Percentiles rank a stretch among this genome's conserved stretches.
Conservation (phyloP, 805 yeast genomes). For the Komagataella populi region DNA sequence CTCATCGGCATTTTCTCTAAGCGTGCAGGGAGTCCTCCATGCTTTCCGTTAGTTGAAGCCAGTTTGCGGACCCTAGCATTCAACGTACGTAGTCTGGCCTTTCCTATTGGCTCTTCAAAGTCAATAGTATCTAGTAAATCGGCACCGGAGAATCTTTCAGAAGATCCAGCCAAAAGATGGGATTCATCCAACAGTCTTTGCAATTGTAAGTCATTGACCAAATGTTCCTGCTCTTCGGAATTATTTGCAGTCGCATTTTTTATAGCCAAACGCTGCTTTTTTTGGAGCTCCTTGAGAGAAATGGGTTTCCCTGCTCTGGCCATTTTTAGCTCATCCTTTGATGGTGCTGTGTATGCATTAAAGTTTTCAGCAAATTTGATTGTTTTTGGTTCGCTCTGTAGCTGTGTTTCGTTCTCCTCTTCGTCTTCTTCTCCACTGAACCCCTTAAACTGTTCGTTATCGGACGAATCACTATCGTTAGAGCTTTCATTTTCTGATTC, state of each 20-base stretch:
- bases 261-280: constrained; percentile 19
- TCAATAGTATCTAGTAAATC: constrained; percentile 48
- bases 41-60: constrained; percentile 30
- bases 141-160: constrained; percentile 41
- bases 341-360: constrained; percentile 13
- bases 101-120: constrained; percentile 51
- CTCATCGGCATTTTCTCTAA: constrained; percentile 81
- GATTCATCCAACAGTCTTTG: constrained; percentile 63
- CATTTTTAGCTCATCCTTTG: constrained; percentile 36
- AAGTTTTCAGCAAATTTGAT: constrained; percentile 26
- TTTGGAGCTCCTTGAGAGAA: constrained; percentile 24
- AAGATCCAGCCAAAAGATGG: constrained; percentile 35
- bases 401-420: constrained; percentile 8
- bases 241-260: constrained; percentile 15
- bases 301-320: constrained; percentile 51
- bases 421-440: constrained; percentile 2
- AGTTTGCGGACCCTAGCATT: constrained; percentile 40
- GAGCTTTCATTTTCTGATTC: neutral
- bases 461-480: neutral
- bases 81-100: constrained; percentile 51
- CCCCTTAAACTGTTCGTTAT: neutral
- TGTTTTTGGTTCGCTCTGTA: constrained; percentile 12
- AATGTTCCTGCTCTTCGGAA: constrained; percentile 32
- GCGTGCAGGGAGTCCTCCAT: constrained; percentile 14
- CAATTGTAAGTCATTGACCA: constrained; percentile 58